phyloP scores from a whole-genome alignment of 2,329 filamentous ascomycete genomes.

The Cladosporium phlei region DNA sequence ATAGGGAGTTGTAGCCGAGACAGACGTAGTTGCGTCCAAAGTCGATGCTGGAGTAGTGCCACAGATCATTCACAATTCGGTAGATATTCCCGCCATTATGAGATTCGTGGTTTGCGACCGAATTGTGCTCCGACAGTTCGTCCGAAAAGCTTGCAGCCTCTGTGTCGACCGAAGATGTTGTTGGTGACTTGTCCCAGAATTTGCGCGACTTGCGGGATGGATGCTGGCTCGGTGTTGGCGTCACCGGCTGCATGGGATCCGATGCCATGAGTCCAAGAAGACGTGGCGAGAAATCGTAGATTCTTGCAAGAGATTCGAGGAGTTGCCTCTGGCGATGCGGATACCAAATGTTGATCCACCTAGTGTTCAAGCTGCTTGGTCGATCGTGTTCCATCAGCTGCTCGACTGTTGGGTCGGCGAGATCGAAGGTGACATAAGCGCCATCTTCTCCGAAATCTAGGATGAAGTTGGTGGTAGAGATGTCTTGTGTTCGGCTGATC shows the following conservation, averaged over 20 bases:
- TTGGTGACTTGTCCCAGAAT: slow-evolving; percentile 13
- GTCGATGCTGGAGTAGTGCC: slow-evolving; percentile 71
- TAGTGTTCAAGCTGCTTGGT: slow-evolving; percentile 49
- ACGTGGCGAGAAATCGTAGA: slow-evolving; percentile 65
- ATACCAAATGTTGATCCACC: slow-evolving; percentile 75
- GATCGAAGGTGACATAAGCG: slow-evolving; percentile 54
- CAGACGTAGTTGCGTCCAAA: slow-evolving; percentile 65
- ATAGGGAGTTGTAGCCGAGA: slow-evolving; percentile 65
- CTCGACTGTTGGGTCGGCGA: slow-evolving; percentile 42
- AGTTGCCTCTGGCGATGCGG: slow-evolving; percentile 56
- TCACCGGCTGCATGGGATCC: slow-evolving; percentile 40
- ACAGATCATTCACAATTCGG: slow-evolving; percentile 63
- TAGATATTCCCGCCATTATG: slow-evolving; percentile 43
- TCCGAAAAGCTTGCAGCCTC: slow-evolving; percentile 21
- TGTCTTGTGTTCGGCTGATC: slow-evolving; percentile 38
- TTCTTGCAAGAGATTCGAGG: slow-evolving; percentile 54
- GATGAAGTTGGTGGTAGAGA: slow-evolving; percentile 54
- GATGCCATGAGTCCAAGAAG: slow-evolving; percentile 61
- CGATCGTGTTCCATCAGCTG: slow-evolving; percentile 39
- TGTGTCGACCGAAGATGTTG: slow-evolving; percentile 13
- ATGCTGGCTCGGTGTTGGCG: slow-evolving; percentile 17
- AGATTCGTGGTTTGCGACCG: slow-evolving; percentile 23
- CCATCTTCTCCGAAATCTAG: slow-evolving; percentile 58
- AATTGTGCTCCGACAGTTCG: slow-evolving; percentile 26
- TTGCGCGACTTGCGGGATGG: slow-evolving; percentile 14